Evolutionary conservation across 148 eudicot species (phyloP).

Genomic region (Euryodendron excelsum): DNA sequence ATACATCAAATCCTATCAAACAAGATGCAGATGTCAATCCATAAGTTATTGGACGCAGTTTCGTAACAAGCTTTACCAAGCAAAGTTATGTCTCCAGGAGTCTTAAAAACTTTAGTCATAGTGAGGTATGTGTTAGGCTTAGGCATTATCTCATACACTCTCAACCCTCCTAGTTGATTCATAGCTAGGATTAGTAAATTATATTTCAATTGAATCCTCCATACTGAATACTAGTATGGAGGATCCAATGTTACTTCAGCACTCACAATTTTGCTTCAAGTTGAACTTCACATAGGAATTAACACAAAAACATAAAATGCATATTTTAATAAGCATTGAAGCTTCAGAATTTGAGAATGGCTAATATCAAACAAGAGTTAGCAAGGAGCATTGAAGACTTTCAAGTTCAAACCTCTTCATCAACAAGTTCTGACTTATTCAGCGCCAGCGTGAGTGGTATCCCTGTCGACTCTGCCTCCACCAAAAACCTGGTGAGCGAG

Average conservation of each 20-base stretch:
- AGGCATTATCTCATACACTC: no score
- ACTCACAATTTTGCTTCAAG: neutral
- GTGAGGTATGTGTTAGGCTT: neutral
- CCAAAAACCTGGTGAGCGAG: slow-evolving; percentile 73
- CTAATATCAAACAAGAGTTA: neutral
- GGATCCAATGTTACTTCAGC: no score
- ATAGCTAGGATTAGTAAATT: no score
- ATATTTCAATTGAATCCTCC: no score
- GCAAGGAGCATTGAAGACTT: no score
- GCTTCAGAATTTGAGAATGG: neutral
- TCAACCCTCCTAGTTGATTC: neutral
- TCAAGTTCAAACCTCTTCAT: slow-evolving; percentile 49
- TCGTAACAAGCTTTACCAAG: neutral
- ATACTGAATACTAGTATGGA: no score
- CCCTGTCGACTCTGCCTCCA: slow-evolving; percentile 84
- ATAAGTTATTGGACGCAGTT: neutral
- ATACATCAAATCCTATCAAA: neutral
- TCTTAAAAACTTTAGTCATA: no score
- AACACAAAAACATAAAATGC: neutral
- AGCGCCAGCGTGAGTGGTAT: slow-evolving; percentile 72
- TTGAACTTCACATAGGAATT: neutral
- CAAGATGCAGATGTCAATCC: neutral
- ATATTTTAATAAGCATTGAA: neutral
- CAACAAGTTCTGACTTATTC: slow-evolving; percentile 81
- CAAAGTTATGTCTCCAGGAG: neutral